Percentiles rank a stretch among this genome's conserved stretches.
Conservation (phyloP, 139 green algal genomes). For the Chlamydomonas sphaeroides region DNA sequence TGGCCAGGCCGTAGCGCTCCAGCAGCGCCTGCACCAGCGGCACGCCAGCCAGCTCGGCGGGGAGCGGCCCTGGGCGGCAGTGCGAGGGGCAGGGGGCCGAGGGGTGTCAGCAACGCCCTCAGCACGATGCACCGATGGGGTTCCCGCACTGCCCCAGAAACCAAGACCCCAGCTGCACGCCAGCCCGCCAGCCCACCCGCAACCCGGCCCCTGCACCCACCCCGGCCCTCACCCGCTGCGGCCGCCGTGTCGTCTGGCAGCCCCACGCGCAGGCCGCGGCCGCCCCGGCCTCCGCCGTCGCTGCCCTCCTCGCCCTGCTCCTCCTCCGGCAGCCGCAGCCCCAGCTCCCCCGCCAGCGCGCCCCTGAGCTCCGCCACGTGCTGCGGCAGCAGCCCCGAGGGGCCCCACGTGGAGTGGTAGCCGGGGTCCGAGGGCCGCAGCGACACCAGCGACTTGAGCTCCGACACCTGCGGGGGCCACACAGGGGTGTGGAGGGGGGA, state of each 20-base stretch:
- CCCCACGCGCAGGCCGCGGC: no score
- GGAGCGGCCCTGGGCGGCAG: slow-evolving; percentile 19
- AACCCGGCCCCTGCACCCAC: no score
- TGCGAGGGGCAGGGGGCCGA: no score
- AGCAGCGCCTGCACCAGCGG: slow-evolving; percentile 19
- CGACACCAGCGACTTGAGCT: background rate
- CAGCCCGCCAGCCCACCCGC: no score
- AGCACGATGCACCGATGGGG: no score
- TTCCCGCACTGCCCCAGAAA: no score
- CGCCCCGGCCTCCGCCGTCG: no score
- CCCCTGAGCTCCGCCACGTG: slow-evolving; percentile 2
- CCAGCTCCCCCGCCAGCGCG: background rate
- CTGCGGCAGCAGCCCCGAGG: background rate
- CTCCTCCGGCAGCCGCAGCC: background rate
- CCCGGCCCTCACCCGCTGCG: no score
- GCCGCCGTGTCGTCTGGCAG: no score
- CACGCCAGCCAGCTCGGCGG: background rate
- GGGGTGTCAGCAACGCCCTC: no score
- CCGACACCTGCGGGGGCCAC: slow-evolving; percentile 28
- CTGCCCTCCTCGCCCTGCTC: background rate
- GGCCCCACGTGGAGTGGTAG: background rate
- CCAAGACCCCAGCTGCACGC: no score
- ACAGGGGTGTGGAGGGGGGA: no score
- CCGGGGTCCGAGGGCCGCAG: background rate
- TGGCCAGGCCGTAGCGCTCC: slow-evolving; percentile 31